phyloP scores from a whole-genome alignment of 352 stramenopile species.

The Globisporangium emineosum region DNA sequence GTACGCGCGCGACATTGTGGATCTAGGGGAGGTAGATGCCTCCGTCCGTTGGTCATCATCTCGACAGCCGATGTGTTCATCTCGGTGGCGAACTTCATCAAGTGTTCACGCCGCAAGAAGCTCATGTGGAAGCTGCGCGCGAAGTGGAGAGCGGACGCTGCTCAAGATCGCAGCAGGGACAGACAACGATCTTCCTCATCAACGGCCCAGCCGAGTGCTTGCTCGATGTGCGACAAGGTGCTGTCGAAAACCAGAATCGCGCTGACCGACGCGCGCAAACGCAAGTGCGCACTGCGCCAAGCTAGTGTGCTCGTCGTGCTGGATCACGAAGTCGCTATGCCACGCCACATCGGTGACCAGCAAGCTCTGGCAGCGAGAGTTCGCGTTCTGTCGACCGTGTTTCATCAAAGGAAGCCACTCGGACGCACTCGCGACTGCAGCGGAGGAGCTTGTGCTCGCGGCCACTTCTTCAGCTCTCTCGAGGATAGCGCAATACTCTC shows the following conservation, averaged over 20 bases:
- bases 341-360: neutral
- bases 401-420: neutral
- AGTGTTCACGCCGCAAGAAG: slow-evolving; percentile 2
- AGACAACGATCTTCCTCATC: neutral
- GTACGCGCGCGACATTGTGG: neutral
- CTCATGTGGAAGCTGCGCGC: neutral
- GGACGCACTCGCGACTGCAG: neutral
- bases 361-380: neutral
- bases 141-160: neutral
- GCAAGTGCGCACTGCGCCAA: neutral
- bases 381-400: neutral
- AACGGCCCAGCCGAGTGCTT: neutral
- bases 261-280: neutral
- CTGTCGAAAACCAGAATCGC: neutral
- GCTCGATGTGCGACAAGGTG: neutral
- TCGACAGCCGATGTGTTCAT: neutral
- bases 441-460: neutral
- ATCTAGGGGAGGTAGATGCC: too few relatives aligned
- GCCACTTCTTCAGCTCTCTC: too few relatives aligned
- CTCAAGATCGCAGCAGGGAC: neutral
- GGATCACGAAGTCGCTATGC: slow-evolving; percentile 10
- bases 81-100: neutral
- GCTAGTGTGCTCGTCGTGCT: slow-evolving; percentile 1
- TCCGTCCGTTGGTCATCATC: neutral
- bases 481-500: too few relatives aligned